Percentiles rank a stretch among this genome's conserved stretches.
Evolutionary conservation across 352 stramenopile species (phyloP).

Genomic region (Globisporangium lucens): DNA sequence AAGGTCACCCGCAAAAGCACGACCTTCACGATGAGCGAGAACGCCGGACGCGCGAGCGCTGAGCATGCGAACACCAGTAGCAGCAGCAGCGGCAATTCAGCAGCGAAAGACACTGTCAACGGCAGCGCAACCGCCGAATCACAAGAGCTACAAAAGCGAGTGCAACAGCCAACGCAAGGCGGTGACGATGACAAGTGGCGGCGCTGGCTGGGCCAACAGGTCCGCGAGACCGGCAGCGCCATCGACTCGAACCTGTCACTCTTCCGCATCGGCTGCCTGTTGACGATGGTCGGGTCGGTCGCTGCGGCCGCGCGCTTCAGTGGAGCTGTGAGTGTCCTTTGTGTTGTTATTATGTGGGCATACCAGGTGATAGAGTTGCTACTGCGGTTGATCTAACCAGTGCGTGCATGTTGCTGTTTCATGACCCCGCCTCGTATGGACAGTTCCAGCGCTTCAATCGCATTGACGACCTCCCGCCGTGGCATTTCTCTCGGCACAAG

Average conservation of each 20-base stretch:
- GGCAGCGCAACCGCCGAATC: slow-evolving; percentile 5
- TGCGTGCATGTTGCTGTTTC: background rate
- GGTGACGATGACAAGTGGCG: slow-evolving; percentile 15
- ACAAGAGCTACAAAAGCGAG: background rate
- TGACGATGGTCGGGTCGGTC: slow-evolving; percentile 42
- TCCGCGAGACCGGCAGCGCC: slow-evolving; percentile 37
- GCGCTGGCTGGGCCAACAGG: slow-evolving; percentile 28
- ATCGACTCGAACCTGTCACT: slow-evolving; percentile 70
- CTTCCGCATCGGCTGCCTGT: slow-evolving; percentile 52
- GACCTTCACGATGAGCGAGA: background rate
- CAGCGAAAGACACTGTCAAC: slow-evolving; percentile 6
- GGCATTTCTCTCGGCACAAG: slow-evolving; percentile 63
- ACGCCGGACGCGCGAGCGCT: too few species aligned
- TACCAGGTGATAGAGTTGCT: background rate
- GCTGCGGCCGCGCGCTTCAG: slow-evolving; percentile 48
- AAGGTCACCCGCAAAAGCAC: background rate
- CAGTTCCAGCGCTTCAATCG: slow-evolving; percentile 48
- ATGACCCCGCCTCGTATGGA: background rate
- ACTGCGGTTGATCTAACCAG: background rate
- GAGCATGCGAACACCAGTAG: background rate
- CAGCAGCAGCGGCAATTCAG: background rate
- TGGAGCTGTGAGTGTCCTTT: slow-evolving; percentile 35
- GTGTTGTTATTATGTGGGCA: background rate
- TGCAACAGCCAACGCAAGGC: background rate
- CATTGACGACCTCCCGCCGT: slow-evolving; percentile 60